Percentiles rank a stretch among this genome's conserved stretches.
Conservation (phyloP, 75 land plant species). For the Larix kaempferi region DNA sequence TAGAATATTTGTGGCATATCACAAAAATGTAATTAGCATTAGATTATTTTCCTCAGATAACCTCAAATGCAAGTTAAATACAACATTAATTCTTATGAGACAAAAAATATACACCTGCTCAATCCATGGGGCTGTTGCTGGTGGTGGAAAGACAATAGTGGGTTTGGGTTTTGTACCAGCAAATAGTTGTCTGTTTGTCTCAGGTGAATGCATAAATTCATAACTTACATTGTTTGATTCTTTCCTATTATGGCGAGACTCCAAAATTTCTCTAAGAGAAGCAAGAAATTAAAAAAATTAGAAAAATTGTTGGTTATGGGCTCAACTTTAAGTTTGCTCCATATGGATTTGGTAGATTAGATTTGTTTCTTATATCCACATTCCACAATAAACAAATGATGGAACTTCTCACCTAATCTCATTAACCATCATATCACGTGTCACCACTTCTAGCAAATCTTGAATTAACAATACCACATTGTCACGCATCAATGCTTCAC, state of each 20-base stretch:
- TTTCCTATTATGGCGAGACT: slow-evolving; percentile 65
- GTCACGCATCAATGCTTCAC: slow-evolving; percentile 59
- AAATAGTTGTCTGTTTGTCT: slow-evolving; percentile 57
- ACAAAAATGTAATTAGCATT: no score
- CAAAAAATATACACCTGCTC: slow-evolving; percentile 60
- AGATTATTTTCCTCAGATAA: background rate
- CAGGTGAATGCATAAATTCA: slow-evolving; percentile 4
- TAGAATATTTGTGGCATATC: no score
- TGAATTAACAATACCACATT: slow-evolving; percentile 81
- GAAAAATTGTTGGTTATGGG: background rate
- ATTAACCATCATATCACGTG: slow-evolving; percentile 94
- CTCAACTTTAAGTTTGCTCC: background rate
- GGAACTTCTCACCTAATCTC: slow-evolving; percentile 46
- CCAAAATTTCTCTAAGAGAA: slow-evolving; percentile 57
- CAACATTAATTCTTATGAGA: background rate
- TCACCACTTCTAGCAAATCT: slow-evolving; percentile 97
- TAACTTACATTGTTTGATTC: slow-evolving; percentile 43
- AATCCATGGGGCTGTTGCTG: slow-evolving; percentile 72
- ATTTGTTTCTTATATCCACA: background rate
- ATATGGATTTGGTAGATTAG: background rate
- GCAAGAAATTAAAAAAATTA: background rate
- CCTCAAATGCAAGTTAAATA: background rate
- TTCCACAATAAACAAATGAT: background rate
- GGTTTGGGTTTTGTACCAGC: slow-evolving; percentile 63
- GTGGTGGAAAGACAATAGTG: slow-evolving; percentile 76